A percentile compares a stretch with the other conserved stretches of the same genome.
phyloP scores from a whole-genome alignment of 352 stramenopile genomes.

The Globisporangium barbulae region DNA sequence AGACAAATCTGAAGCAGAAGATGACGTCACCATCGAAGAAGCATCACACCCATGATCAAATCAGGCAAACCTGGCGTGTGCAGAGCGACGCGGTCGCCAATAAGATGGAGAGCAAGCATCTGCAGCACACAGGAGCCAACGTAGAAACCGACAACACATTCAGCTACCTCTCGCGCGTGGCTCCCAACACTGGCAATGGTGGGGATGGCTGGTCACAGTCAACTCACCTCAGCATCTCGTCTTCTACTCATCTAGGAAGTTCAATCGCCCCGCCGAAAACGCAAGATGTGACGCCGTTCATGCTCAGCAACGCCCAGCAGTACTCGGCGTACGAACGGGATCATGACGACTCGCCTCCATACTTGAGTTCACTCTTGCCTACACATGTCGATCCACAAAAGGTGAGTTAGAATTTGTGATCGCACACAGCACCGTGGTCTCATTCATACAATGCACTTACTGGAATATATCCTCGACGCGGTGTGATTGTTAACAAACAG shows the following conservation, averaged over 20 bases:
- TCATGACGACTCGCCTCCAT: neutral
- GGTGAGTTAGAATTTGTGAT: neutral
- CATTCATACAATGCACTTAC: neutral
- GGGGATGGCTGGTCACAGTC: neutral
- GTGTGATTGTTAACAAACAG: neutral
- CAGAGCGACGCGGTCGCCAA: neutral
- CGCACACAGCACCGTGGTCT: neutral
- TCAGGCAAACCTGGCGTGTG: neutral
- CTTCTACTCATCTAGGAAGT: neutral
- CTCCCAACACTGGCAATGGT: neutral
- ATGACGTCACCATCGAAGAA: slow-evolving; percentile 22
- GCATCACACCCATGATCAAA: slow-evolving; percentile 11
- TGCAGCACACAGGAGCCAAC: neutral
- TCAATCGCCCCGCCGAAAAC: slow-evolving; percentile 2
- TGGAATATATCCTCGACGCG: neutral
- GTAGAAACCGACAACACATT: neutral
- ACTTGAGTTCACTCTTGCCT: neutral
- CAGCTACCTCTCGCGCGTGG: neutral
- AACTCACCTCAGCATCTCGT: neutral
- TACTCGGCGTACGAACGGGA: neutral
- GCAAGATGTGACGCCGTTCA: slow-evolving; percentile 9
- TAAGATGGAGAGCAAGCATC: neutral
- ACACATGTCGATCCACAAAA: slow-evolving; percentile 1
- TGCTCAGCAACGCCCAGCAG: neutral
- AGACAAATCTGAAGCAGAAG: slow-evolving; percentile 33